These are phyloP conservation scores for Paramecium bursaria DNA, from an alignment of 73 alveolate genomes.

Conservation along the genomic window DNA sequence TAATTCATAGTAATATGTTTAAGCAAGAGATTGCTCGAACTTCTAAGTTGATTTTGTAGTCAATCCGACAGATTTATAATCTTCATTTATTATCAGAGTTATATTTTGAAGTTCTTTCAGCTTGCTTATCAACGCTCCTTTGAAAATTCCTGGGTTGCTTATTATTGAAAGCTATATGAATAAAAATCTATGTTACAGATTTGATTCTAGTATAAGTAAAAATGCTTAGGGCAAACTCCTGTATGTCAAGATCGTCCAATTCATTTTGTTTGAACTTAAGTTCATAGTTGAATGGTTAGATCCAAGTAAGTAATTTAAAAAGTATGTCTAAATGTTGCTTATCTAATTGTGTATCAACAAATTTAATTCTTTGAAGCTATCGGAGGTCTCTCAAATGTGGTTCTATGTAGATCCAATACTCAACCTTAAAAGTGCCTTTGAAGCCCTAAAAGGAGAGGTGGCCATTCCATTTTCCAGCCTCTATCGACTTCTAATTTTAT, in stretches of 20 bases:
- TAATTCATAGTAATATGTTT: constrained; percentile 32
- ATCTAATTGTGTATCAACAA: constrained; percentile 20
- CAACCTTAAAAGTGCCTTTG: constrained; percentile 53
- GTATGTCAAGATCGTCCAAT: constrained; percentile 19
- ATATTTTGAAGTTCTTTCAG: constrained; percentile 2
- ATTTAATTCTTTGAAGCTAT: not conserved
- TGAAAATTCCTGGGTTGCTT: constrained; percentile 43
- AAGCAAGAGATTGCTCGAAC: no score
- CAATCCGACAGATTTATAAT: not conserved
- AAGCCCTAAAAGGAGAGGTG: constrained; percentile 8
- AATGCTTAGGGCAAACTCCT: not conserved
- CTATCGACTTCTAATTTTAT: not conserved
- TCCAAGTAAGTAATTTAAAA: not conserved
- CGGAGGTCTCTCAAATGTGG: not conserved
- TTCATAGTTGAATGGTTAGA: not conserved
- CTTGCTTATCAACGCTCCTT: not conserved
- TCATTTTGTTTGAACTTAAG: constrained; percentile 37
- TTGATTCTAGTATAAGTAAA: not conserved
- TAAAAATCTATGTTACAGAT: not conserved
- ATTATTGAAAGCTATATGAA: not conserved
- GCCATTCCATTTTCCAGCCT: constrained; percentile 34
- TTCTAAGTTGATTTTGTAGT: not conserved
- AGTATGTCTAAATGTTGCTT: constrained; percentile 25
- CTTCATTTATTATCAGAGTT: not conserved
- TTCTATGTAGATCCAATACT: constrained; percentile 53